Percentiles rank a stretch among this genome's conserved stretches.
Conservation (phyloP, 768 basidiomycete genomes). For the Udeniomyces megalosporus region DNA sequence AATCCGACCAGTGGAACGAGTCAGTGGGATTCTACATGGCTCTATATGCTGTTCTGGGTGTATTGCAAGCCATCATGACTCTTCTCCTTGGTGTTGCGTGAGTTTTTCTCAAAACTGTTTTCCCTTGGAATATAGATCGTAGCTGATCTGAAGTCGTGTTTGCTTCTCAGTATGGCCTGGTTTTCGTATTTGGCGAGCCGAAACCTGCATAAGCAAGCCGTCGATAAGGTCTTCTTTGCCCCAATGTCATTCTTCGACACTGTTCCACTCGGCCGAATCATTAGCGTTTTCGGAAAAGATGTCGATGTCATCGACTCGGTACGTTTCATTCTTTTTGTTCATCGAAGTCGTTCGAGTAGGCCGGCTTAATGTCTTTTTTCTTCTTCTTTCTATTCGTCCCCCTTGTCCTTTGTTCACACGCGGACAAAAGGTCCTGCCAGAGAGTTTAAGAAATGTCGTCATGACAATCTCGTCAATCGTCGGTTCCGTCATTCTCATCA, state of each 20-base stretch:
- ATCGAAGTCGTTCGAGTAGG: no score
- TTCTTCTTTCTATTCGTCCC: neutral
- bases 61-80: neutral
- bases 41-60: constrained; percentile 1
- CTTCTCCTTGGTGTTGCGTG: constrained; percentile 31
- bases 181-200: constrained; percentile 52
- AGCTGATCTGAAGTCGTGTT: neutral
- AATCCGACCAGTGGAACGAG: neutral
- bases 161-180: neutral
- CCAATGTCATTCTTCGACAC: constrained; percentile 84
- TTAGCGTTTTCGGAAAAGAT: constrained; percentile 25
- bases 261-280: constrained; percentile 23
- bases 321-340: neutral
- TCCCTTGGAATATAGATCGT: neutral
- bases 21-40: neutral
- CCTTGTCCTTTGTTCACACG: neutral
- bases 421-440: constrained; percentile 5
- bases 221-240: constrained; percentile 45
- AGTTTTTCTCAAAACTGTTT: neutral
- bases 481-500: constrained; percentile 25
- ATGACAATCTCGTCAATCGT: constrained; percentile 33
- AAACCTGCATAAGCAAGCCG: constrained; percentile 42
- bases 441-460: constrained; percentile 50
- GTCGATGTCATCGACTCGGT: constrained; percentile 24
- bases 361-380: neutral